A percentile compares a stretch with the other conserved stretches of the same genome.
These are phyloP conservation scores for Verticillium dahliae DNA, from an alignment of 2,329 filamentous ascomycete species.

Conservation along the genomic window DNA sequence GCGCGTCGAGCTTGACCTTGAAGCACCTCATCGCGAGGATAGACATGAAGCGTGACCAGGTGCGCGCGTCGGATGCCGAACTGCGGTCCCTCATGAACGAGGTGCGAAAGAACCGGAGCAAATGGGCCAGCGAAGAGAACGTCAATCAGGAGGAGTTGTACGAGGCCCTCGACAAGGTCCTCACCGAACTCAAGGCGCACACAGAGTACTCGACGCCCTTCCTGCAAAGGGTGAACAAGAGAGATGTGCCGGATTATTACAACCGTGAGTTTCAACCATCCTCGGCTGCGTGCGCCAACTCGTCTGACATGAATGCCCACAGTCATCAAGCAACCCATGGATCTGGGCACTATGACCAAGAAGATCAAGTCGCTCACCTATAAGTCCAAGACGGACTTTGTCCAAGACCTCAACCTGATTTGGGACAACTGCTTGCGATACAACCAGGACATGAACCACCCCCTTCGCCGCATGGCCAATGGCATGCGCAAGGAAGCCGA, in stretches of 20 bases:
- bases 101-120: conserved; percentile 94
- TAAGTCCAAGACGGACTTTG: conserved; percentile 90
- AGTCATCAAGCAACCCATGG: conserved; percentile 97
- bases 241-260: conserved; percentile 94
- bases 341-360: conserved; percentile 96
- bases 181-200: conserved; percentile 94
- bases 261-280: conserved; percentile 55
- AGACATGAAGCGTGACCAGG: conserved; percentile 84
- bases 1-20: conserved; percentile 88
- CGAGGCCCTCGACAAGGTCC: conserved; percentile 91
- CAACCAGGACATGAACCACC: conserved; percentile 84
- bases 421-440: conserved; percentile 97
- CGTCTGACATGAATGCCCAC: conserved; percentile 20
- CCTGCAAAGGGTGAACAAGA: conserved; percentile 88
- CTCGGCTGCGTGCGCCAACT: background rate
- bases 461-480: conserved; percentile 84
- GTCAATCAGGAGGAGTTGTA: conserved; percentile 97
- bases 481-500: conserved; percentile 97
- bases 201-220: conserved; percentile 98
- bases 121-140: conserved; percentile 97
- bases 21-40: conserved; percentile 97
- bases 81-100: conserved; percentile 91
- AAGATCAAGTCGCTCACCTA: conserved; percentile 78
- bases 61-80: conserved; percentile 88
- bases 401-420: conserved; percentile 86